Conservation (phyloP, 176 grass and related monocot species). For the Puccinellia tenuiflora region DNA sequence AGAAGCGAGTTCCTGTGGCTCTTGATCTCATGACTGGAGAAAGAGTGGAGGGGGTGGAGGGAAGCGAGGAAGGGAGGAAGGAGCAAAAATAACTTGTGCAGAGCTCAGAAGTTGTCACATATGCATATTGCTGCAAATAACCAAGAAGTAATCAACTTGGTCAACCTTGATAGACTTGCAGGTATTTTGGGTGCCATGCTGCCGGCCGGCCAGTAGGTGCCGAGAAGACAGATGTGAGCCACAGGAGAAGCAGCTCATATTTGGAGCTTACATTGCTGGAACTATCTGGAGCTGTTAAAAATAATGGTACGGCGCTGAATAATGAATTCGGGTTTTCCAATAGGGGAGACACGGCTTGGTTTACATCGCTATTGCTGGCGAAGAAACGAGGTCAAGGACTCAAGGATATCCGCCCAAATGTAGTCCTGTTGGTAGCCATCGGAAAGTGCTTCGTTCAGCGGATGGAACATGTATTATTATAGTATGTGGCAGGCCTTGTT, state of each 20-base stretch:
- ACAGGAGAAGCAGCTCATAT: conserved; percentile 9
- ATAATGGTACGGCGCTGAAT: conserved; percentile 18
- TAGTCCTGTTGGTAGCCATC: neutral
- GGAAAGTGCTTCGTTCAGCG: neutral
- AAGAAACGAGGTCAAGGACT: neutral
- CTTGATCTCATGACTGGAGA: conserved; percentile 40
- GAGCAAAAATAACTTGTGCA: neutral
- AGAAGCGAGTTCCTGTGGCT: conserved; percentile 13
- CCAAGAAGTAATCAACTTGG: conserved; percentile 3
- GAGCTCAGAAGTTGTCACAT: conserved; percentile 20
- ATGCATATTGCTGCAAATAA: conserved; percentile 20
- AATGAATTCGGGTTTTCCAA: neutral
- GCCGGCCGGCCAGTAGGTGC: conserved; percentile 18
- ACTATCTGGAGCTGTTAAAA: neutral
- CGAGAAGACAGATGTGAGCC: conserved; percentile 24
- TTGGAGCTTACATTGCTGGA: conserved; percentile 18
- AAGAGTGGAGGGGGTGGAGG: neutral
- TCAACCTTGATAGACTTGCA: conserved; percentile 15
- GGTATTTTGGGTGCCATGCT: neutral
- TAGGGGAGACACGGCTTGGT: conserved; percentile 15
- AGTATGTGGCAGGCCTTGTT: neutral
- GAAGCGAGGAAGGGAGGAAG: neutral
- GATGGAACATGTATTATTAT: conserved; percentile 14
- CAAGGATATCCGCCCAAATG: conserved; percentile 5
- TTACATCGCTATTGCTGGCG: conserved; percentile 33